Percentiles rank a stretch among this genome's conserved stretches.
Conservation (phyloP, 306 rosid species). For the Cicer judaicum region DNA sequence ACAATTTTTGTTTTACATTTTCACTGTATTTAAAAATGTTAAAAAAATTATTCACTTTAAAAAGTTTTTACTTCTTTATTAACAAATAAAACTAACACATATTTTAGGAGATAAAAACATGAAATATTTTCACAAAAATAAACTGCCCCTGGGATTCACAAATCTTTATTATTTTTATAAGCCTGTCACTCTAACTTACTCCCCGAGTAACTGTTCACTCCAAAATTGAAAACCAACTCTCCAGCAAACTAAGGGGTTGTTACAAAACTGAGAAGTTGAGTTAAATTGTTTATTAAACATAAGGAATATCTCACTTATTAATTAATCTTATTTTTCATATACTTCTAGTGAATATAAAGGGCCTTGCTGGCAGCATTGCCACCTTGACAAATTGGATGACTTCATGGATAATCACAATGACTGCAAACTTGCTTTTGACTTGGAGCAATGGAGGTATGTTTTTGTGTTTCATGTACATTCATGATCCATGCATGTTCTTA, state of each 20-base stretch:
- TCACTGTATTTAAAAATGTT: too few relatives aligned
- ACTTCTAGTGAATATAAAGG: slow-evolving; percentile 74
- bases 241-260: background rate
- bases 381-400: slow-evolving; percentile 70
- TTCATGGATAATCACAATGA: slow-evolving; percentile 67
- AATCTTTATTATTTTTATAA: too few relatives aligned
- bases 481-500: background rate
- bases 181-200: too few relatives aligned
- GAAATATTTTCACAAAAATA: too few relatives aligned
- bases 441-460: slow-evolving; percentile 74
- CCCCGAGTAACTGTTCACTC: too few relatives aligned
- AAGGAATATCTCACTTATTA: background rate
- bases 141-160: too few relatives aligned
- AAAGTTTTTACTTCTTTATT: too few relatives aligned
- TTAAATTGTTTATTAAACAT: slow-evolving; percentile 1
- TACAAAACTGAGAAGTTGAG: slow-evolving; percentile 3
- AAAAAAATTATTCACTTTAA: too few relatives aligned
- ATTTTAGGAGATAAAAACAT: too few relatives aligned
- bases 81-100: too few relatives aligned
- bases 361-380: slow-evolving; percentile 79
- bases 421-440: slow-evolving; percentile 72
- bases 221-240: background rate
- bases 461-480: background rate
- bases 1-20: too few relatives aligned
- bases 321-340: slow-evolving; percentile 57